A percentile compares a stretch with the other conserved stretches of the same genome.
phyloP scores from a whole-genome alignment of 2,329 filamentous ascomycete genomes.

The Zopfia rhizophila region DNA sequence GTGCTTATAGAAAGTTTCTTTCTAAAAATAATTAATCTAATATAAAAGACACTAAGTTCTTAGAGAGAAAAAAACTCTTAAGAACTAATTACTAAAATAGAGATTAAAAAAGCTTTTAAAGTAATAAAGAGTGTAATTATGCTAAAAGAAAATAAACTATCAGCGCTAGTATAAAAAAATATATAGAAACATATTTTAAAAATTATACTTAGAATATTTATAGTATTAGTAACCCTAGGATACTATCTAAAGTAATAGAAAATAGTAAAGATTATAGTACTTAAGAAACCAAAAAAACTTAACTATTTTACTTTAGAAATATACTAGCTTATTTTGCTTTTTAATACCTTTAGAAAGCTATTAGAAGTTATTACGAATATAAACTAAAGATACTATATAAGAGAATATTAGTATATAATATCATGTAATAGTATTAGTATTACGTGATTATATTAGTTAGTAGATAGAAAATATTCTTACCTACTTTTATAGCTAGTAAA shows the following conservation, averaged over 20 bases:
- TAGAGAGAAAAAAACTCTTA: background rate
- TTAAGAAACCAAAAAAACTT: conserved; percentile 30
- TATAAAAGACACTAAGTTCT: no score
- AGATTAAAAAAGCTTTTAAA: background rate
- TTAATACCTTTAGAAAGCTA: conserved; percentile 28
- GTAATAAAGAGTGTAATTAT: background rate
- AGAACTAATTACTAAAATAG: no score
- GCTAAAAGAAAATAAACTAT: background rate
- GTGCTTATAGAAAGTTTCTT: no score
- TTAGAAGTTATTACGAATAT: no score
- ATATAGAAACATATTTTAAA: background rate
- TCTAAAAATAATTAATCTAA: background rate
- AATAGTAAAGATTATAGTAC: conserved; percentile 20
- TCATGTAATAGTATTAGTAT: no score
- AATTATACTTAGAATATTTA: background rate
- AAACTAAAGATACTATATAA: no score
- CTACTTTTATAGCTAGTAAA: no score
- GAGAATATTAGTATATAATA: no score
- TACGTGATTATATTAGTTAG: no score
- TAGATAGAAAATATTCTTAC: no score
- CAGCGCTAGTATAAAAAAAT: no score
- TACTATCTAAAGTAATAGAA: conserved; percentile 12
- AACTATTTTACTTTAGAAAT: conserved; percentile 40
- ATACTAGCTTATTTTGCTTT: conserved; percentile 38
- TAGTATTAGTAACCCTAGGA: background rate